Conservation (phyloP, 139 green algal species). For the Chlorella sp. region DNA sequence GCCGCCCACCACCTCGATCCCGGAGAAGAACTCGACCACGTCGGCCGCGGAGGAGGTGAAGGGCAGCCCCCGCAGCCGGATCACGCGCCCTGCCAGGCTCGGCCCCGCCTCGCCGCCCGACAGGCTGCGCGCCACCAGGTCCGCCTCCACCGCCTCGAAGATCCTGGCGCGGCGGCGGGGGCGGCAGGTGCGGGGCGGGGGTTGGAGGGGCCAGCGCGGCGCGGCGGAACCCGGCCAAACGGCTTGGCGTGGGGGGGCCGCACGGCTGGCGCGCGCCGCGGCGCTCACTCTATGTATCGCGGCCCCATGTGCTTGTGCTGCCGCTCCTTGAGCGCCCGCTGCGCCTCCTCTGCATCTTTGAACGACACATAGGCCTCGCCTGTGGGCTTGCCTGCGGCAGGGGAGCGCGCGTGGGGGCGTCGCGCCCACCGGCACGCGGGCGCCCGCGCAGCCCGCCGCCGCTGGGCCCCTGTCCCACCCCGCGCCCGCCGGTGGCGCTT, state of each 20-base stretch:
- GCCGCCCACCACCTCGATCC: slow-evolving; percentile 55
- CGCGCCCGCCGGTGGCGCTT: no score
- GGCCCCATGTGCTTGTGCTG: slow-evolving; percentile 74
- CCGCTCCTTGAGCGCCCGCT: slow-evolving; percentile 52
- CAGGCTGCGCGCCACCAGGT: slow-evolving; percentile 50
- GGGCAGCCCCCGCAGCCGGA: slow-evolving; percentile 84
- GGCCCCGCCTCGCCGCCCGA: slow-evolving; percentile 16
- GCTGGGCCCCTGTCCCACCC: no score
- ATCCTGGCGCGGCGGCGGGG: slow-evolving; percentile 45
- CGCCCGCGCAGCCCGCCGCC: no score
- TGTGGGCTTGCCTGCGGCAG: slow-evolving; percentile 59
- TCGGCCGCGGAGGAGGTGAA: slow-evolving; percentile 74
- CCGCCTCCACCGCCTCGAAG: slow-evolving; percentile 64
- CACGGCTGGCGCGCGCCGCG: background rate
- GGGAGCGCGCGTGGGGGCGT: background rate
- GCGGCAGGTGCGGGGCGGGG: background rate
- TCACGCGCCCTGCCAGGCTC: slow-evolving; percentile 51
- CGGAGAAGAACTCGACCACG: slow-evolving; percentile 66
- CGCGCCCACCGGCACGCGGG: slow-evolving; percentile 1
- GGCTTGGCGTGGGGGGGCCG: background rate
- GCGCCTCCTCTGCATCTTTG: slow-evolving; percentile 42
- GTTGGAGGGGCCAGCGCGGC: background rate
- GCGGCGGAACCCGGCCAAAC: background rate
- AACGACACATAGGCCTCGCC: slow-evolving; percentile 80
- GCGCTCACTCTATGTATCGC: slow-evolving; percentile 85